Evolutionary conservation across 805 yeast genomes (phyloP).

Genomic region (Yarrowia osloensis): DNA sequence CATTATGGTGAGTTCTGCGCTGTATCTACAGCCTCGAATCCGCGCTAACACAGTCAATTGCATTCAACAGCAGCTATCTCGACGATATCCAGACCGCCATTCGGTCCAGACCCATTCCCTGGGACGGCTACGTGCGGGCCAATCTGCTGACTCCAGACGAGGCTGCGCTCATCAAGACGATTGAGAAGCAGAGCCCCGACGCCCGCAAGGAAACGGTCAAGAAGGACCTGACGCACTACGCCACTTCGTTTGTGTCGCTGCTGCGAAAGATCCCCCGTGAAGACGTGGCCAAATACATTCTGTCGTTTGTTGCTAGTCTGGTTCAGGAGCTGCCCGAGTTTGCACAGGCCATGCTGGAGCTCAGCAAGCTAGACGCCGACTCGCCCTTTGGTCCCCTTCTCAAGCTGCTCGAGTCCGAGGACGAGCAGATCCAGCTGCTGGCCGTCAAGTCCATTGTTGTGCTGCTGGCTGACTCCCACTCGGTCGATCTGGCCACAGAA

Average conservation of each 20-base stretch:
- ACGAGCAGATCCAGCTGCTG: constrained; percentile 58
- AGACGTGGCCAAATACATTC: constrained; percentile 65
- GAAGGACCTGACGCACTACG: constrained; percentile 52
- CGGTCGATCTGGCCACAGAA: constrained; percentile 35
- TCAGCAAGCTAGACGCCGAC: constrained; percentile 49
- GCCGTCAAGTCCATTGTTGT: constrained; percentile 56
- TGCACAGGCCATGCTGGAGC: constrained; percentile 46
- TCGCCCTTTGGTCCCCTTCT: constrained; percentile 52
- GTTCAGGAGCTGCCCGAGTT: constrained; percentile 39
- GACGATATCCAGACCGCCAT: constrained; percentile 53
- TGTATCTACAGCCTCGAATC: too few species aligned
- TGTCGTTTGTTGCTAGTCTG: constrained; percentile 64
- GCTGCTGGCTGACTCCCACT: constrained; percentile 43
- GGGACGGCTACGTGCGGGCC: constrained; percentile 87
- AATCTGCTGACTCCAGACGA: constrained; percentile 66
- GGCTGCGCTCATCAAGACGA: constrained; percentile 59
- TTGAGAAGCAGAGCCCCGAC: constrained; percentile 50
- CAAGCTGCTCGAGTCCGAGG: constrained; percentile 55
- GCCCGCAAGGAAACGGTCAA: constrained; percentile 41
- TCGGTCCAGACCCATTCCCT: constrained; percentile 79
- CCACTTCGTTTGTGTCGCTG: constrained; percentile 56
- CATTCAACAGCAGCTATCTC: constrained; percentile 37
- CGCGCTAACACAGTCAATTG: constrained; percentile 28
- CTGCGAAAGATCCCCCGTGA: constrained; percentile 57
- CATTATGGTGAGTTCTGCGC: constrained; percentile 6